Evolutionary conservation across 768 basidiomycete genomes (phyloP), one percentile per base, ranked within the genome.

Genomic region (Rhodotorula graminis): DNA sequence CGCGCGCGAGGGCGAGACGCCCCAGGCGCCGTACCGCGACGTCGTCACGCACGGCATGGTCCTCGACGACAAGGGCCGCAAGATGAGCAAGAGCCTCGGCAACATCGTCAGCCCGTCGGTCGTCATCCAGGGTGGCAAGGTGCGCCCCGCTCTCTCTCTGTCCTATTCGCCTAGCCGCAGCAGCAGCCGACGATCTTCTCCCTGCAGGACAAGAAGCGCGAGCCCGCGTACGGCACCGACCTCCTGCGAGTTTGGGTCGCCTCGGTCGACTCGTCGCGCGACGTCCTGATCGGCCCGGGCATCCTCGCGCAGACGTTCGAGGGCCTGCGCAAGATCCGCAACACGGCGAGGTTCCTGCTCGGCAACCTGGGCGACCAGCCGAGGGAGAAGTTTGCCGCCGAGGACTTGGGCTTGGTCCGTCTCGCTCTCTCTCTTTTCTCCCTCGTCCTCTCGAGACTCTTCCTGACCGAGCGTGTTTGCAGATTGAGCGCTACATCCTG

Each of bases 11-110:
- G 75, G 77, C 1, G 72, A 69, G 2, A 10, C 55, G 29, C 69
- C 79, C 9, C 61, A n/a, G n/a, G 79, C 83, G 23, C 89, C 95
- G 19, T 99, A 93, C 79, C 84, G 84, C 52, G 84, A 87, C 10
- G 81, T 99, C 70, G 89, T 99, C 75, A 98, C 95, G 1, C 95
- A 99, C 80, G 96, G 95, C 0, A 95, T 99, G 88, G 91, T 96
- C 9, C 85, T 97, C 11, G 96, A 98, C 77, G 87, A 92, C 79
- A 82, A 85, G 21, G 93, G 93, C 6, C 88, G 88, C 83, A 93
- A 87, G 82, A 99, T 99, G 95, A 97, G 94, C 86, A 99, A 99
- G 83, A 93, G 91, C 2, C 80, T 91, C 16, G 95, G 95, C 0
- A 99, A 99, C 78, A 88, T 96, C 37, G 81, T 94, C 61, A 91